Evolutionary conservation across 257 asterid species (phyloP).

Genomic region (Knoxia roxburghii): DNA sequence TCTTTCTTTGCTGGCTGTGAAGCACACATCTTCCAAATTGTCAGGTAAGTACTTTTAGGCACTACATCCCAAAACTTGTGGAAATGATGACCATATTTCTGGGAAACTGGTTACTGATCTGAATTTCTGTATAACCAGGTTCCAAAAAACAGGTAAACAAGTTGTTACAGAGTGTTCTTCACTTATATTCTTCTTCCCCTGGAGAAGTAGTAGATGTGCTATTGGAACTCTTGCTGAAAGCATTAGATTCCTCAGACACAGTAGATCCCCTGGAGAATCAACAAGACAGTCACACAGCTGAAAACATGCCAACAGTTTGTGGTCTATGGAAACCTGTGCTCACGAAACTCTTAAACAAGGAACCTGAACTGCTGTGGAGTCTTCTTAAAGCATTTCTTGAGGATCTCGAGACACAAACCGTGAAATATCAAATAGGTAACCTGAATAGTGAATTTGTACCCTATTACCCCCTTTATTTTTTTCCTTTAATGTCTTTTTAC

Average conservation of each 20-base stretch:
- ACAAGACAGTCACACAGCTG: conserved; percentile 18
- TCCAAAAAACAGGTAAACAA: conserved; percentile 56
- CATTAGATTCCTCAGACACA: conserved; percentile 38
- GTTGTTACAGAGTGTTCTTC: conserved; percentile 50
- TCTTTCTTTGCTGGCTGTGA: conserved; percentile 42
- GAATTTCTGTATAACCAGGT: conserved; percentile 37
- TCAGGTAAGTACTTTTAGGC: conserved; percentile 27
- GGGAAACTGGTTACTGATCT: not conserved
- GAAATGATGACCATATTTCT: no score
- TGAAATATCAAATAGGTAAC: conserved; percentile 42
- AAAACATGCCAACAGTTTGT: conserved; percentile 25
- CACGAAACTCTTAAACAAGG: conserved; percentile 56
- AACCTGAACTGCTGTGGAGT: conserved; percentile 53
- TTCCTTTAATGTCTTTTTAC: not conserved
- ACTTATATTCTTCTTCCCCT: conserved; percentile 66
- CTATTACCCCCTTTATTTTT: not conserved
- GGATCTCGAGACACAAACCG: conserved; percentile 47
- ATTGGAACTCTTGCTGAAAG: conserved; percentile 61
- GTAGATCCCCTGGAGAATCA: conserved; percentile 28
- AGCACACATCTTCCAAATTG: conserved; percentile 32
- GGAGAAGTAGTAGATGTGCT: conserved; percentile 60
- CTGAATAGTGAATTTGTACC: not conserved
- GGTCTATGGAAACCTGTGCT: conserved; percentile 73
- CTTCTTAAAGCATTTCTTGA: conserved; percentile 63
- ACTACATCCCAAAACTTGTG: no score